Evolutionary conservation across 768 basidiomycete species (phyloP).

Genomic region (Gymnopilus junonius): DNA sequence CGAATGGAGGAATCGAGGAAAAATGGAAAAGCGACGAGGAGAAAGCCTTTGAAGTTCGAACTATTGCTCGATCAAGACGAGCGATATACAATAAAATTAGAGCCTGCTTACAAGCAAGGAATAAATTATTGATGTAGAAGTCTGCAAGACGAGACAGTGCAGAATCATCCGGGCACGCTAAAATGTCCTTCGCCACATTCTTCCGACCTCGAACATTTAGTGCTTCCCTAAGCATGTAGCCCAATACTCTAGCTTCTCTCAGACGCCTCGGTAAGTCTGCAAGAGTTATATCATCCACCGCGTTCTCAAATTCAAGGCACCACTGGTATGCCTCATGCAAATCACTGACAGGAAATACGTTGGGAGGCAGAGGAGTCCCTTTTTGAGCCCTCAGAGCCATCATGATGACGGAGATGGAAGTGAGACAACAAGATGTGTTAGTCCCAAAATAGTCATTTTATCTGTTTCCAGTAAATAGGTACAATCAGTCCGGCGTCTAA

Average conservation of each 20-base stretch:
- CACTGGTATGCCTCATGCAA: not conserved
- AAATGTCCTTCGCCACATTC: not conserved
- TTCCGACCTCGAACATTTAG: not conserved
- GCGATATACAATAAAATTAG: not conserved
- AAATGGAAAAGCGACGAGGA: not conserved
- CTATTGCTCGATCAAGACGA: not conserved
- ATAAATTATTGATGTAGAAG: not conserved
- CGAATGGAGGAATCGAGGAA: not conserved
- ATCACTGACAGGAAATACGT: not conserved
- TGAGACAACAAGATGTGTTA: not conserved
- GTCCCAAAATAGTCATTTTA: not conserved
- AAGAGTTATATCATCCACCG: not conserved
- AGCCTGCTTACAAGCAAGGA: not conserved
- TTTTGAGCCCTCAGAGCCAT: not conserved
- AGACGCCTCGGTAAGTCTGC: not conserved
- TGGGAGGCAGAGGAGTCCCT: not conserved
- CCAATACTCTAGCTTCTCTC: not conserved
- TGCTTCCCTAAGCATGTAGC: not conserved
- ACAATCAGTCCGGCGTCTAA: constrained; percentile 1
- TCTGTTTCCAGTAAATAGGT: not conserved
- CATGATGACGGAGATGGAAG: not conserved
- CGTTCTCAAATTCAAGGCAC: constrained; percentile 1
- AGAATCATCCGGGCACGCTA: not conserved
- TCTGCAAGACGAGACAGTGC: not conserved
- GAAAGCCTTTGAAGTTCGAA: not conserved